Evolutionary conservation across 495 filamentous ascomycete genomes (phyloP).

Genomic region (Aspergillus incahuasiensis): DNA sequence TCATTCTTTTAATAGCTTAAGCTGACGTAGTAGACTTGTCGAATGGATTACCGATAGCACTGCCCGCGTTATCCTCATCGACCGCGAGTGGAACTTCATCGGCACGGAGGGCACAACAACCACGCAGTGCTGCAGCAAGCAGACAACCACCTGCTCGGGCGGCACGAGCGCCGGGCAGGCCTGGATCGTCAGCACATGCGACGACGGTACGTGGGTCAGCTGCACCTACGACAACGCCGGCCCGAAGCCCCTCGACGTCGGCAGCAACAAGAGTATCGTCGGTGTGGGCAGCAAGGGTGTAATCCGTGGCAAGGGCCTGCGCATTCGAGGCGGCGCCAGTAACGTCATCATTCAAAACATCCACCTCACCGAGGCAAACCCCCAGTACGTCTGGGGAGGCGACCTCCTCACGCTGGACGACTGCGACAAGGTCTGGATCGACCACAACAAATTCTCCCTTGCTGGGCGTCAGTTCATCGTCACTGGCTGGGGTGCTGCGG

Average conservation of each 20-base stretch:
- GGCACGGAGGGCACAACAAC: conserved; percentile 25
- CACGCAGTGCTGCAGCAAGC: conserved; percentile 14
- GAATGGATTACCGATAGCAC: conserved; percentile 26
- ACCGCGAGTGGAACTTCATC: conserved; percentile 25
- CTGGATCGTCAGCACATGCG: conserved; percentile 13
- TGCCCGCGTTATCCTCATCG: conserved; percentile 39
- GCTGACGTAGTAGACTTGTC: not conserved
- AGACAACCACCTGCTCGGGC: conserved; percentile 12
- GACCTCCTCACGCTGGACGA: conserved; percentile 22
- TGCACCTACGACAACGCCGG: conserved; percentile 22
- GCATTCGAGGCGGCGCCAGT: conserved; percentile 14
- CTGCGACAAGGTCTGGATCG: conserved; percentile 21
- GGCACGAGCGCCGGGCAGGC: conserved; percentile 12
- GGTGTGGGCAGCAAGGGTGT: conserved; percentile 24
- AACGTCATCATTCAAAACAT: conserved; percentile 35
- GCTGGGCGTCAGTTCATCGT: conserved; percentile 19
- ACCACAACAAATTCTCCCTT: conserved; percentile 22
- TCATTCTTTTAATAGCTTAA: not conserved
- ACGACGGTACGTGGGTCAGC: conserved; percentile 10
- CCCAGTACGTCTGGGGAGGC: conserved; percentile 24
- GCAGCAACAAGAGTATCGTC: conserved; percentile 29
- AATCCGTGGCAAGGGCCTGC: conserved; percentile 15
- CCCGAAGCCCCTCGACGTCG: conserved; percentile 17
- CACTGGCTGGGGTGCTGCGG: conserved; percentile 11
- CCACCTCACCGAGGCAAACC: conserved; percentile 26